Evolutionary conservation across 2,329 filamentous ascomycete species (phyloP).

Genomic region (Beauveria medogensis): DNA sequence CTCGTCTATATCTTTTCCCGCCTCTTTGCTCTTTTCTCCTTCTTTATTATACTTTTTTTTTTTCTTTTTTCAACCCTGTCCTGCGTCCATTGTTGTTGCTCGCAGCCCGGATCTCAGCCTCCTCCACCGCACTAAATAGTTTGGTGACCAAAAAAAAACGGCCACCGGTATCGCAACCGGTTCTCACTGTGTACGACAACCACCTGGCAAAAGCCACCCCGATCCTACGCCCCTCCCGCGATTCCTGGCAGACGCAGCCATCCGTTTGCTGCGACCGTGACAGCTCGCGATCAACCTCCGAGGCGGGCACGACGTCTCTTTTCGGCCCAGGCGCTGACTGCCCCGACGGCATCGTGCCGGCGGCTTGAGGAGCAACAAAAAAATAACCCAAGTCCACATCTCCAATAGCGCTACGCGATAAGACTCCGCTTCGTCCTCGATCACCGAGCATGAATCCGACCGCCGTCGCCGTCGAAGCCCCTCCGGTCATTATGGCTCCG

Average conservation of each 20-base stretch:
- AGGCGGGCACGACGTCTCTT: background rate
- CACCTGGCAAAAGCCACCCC: background rate
- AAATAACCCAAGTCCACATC: background rate
- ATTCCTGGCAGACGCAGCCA: background rate
- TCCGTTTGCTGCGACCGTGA: background rate
- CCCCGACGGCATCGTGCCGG: constrained; percentile 8
- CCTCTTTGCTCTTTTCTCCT: background rate
- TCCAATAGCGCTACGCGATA: background rate
- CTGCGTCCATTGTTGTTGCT: background rate
- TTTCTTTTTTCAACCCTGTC: background rate
- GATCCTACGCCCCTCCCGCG: background rate
- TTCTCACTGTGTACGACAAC: background rate
- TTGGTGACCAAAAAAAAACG: background rate
- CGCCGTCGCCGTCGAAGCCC: constrained; percentile 10
- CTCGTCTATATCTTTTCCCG: background rate
- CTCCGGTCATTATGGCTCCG: constrained; percentile 15
- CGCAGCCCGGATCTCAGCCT: background rate
- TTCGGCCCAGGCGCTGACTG: constrained; percentile 11
- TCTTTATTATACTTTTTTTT: background rate
- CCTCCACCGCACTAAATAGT: background rate
- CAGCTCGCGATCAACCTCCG: background rate
- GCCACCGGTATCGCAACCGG: background rate
- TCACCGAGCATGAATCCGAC: constrained; percentile 15
- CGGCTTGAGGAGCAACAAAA: background rate
- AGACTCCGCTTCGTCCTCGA: constrained; percentile 12